Conservation (phyloP, 164 flowering plant species). For the Vitis rotundifolia region DNA sequence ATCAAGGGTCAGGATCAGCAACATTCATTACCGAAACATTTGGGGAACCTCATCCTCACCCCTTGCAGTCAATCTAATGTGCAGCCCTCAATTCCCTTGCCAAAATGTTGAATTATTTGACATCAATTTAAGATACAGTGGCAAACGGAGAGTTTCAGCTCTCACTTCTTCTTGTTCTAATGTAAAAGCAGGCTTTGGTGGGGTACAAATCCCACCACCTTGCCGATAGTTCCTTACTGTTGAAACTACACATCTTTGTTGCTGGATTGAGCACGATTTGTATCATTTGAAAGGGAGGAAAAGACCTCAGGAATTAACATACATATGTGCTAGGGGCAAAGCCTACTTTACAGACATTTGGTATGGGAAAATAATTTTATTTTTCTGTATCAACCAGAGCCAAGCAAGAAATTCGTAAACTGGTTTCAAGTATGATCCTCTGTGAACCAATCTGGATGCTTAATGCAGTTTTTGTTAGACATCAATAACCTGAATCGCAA, state of each 20-base stretch:
- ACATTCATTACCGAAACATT: conserved; percentile 40
- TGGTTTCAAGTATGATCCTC: no score
- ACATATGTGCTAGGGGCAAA: neutral
- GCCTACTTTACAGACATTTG: neutral
- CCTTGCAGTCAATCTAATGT: conserved; percentile 29
- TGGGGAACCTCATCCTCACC: conserved; percentile 37
- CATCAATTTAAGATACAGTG: conserved; percentile 31
- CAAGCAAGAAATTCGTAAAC: no score
- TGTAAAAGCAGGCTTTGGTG: conserved; percentile 17
- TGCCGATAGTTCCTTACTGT: conserved; percentile 19
- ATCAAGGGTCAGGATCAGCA: conserved; percentile 45
- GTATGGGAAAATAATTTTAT: no score
- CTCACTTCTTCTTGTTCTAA: conserved; percentile 25
- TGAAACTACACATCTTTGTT: neutral
- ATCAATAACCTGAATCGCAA: no score
- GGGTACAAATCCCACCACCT: conserved; percentile 31
- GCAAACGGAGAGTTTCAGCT: neutral
- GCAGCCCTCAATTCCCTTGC: conserved; percentile 49
- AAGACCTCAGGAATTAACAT: neutral
- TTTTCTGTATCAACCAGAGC: no score
- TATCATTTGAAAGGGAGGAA: neutral
- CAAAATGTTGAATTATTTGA: conserved; percentile 19
- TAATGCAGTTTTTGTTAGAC: no score
- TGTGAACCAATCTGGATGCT: no score
- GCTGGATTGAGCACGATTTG: conserved; percentile 1